phyloP scores from a whole-genome alignment of 305 asterid species.

The Fraxinus velutina region DNA sequence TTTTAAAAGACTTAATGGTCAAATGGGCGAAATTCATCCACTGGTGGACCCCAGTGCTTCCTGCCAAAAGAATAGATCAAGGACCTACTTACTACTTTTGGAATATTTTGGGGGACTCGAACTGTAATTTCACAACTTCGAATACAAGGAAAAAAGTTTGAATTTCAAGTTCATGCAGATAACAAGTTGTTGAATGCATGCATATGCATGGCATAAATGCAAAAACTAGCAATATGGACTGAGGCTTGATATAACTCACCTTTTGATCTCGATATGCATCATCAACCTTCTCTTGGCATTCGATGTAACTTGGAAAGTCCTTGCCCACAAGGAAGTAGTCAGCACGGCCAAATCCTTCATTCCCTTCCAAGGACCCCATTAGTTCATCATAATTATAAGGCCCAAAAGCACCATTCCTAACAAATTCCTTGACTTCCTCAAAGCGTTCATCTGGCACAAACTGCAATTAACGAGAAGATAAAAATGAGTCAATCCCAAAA shows the following conservation, averaged over 20 bases:
- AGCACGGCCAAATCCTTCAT: conserved; percentile 77
- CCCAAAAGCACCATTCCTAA: conserved; percentile 79
- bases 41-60: background rate
- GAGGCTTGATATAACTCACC: conserved; percentile 32
- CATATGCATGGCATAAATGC: background rate
- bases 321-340: conserved; percentile 96
- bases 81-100: background rate
- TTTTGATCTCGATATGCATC: conserved; percentile 70
- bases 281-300: conserved; percentile 91
- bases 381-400: conserved; percentile 52
- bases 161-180: background rate
- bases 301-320: conserved; percentile 89
- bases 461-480: conserved; percentile 35
- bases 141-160: background rate
- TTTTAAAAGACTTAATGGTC: background rate
- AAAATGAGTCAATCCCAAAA: background rate
- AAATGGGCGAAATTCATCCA: background rate
- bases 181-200: background rate
- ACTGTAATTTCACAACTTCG: background rate
- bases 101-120: background rate
- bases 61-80: background rate
- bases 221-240: background rate
- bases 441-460: conserved; percentile 73
- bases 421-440: conserved; percentile 68
- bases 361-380: conserved; percentile 85